Conservation (phyloP, 2,329 filamentous ascomycete species). For the Aaosphaeria arxii region DNA sequence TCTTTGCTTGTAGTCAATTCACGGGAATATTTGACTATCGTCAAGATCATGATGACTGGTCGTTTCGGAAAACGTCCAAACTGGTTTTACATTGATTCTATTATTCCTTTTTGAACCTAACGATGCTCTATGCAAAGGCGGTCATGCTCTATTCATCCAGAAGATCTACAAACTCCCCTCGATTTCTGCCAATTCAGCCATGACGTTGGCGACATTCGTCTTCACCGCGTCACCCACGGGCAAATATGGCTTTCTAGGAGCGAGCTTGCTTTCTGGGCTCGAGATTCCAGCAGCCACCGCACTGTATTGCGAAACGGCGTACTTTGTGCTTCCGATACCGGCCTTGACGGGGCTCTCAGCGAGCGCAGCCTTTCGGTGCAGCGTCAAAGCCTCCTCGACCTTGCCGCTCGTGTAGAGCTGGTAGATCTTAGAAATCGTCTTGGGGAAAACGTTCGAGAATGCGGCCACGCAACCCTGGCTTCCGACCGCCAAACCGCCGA, state of each 20-base stretch:
- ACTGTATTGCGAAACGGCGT: conserved; percentile 60
- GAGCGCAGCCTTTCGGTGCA: conserved; percentile 62
- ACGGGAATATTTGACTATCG: too few relatives aligned
- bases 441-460: conserved; percentile 58
- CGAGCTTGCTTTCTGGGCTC: conserved; percentile 23
- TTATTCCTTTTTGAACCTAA: neutral
- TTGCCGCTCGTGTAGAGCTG: conserved; percentile 59
- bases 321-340: conserved; percentile 67
- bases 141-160: neutral
- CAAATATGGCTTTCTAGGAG: conserved; percentile 25
- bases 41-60: too few relatives aligned
- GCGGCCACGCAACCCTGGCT: conserved; percentile 56
- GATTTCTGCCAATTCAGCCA: conserved; percentile 23
- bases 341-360: conserved; percentile 65
- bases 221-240: conserved; percentile 23
- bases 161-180: conserved; percentile 13
- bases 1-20: too few relatives aligned
- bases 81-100: too few relatives aligned
- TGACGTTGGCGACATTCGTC: conserved; percentile 16
- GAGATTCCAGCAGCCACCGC: conserved; percentile 56
- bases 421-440: conserved; percentile 58
- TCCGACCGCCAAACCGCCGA: conserved; percentile 53
- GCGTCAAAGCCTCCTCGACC: conserved; percentile 54
- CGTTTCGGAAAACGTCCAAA: too few relatives aligned
- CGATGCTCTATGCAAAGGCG: neutral